Base-by-base conservation (phyloP, 441 rosid species). In the Viola pubescens region DNA sequence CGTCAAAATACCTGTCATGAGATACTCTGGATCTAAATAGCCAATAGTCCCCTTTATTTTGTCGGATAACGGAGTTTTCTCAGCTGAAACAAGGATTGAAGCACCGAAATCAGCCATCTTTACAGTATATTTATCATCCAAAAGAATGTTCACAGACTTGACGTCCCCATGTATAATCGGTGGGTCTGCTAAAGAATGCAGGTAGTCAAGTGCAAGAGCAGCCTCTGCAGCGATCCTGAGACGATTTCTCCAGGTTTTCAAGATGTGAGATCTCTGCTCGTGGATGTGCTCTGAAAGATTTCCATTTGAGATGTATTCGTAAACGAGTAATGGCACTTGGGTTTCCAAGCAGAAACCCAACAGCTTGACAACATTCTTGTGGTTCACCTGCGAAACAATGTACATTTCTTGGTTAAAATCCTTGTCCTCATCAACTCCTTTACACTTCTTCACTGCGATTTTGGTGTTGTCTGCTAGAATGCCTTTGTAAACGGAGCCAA, bases 1-100 rank as follows among this genome's bases (percentile, higher is more conserved):
- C 0, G 69, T 71, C 54, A 69, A 66, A 40, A 3, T 50, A 7
- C 69, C 68, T 0, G 72, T 65, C 62, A 54, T 39, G 12, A 74
- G 70, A 47, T 75, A 75, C 57, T 75, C 71, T 0, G 79, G 79
- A 58, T 75, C 73, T 0, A 75, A 16, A 53, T 75, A 75, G 7
- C 79, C 75, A 1, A 75, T 42, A 10, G 76, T 71, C 6, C 79
- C 79, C 55, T 64, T 67, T 3, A 71, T 41, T 48, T 57, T 55
- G 1, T 50, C 48, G 7, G 40, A 70, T 7, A 69, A 46, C 7
- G 58, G 49, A 16, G 56, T 39, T 45, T 68, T 48, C 1, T 45
- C 72, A 0, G 72, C 54, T 0, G 78, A 74, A 37, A 73, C 55
- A 5, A 75, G 10, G 5, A 71, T 68, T 3, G 79, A 75, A 37